phyloP scores from a whole-genome alignment of 1,284 basidiomycete genomes.

The Ceratobasidium sp. region DNA sequence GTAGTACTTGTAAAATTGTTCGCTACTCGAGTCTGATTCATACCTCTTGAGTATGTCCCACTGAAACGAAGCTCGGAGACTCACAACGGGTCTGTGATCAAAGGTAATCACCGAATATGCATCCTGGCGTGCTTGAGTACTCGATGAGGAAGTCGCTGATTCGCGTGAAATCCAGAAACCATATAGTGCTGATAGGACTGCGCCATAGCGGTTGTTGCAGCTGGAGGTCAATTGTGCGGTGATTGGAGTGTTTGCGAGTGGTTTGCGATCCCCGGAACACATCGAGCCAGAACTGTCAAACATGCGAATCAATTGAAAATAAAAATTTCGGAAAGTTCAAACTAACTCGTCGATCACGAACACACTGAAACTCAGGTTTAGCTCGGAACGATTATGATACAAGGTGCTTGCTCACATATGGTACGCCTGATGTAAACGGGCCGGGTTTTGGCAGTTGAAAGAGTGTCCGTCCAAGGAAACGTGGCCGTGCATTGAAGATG shows the following conservation, averaged over 20 bases:
- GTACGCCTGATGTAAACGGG: slow-evolving; percentile 57
- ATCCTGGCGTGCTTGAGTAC: slow-evolving; percentile 65
- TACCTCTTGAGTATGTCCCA: slow-evolving; percentile 49
- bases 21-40: slow-evolving; percentile 13
- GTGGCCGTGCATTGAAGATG: too few relatives aligned
- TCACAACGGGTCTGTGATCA: slow-evolving; percentile 47
- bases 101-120: slow-evolving; percentile 68
- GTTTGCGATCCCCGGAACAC: slow-evolving; percentile 53
- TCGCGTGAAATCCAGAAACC: slow-evolving; percentile 63
- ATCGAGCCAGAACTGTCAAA: slow-evolving; percentile 61
- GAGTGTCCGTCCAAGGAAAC: too few relatives aligned
- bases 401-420: slow-evolving; percentile 59
- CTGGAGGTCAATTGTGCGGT: slow-evolving; percentile 52
- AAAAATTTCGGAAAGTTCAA: not conserved
- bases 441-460: slow-evolving; percentile 63
- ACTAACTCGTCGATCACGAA: slow-evolving; percentile 61
- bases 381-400: slow-evolving; percentile 49
- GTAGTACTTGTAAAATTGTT: too few relatives aligned
- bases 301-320: not conserved
- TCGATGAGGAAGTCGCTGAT: slow-evolving; percentile 49
- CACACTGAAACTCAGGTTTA: slow-evolving; percentile 55
- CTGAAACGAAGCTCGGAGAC: slow-evolving; percentile 40
- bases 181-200: slow-evolving; percentile 62
- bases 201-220: slow-evolving; percentile 62
- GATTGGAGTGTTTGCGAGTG: too few relatives aligned